Evolutionary conservation across 352 stramenopile species (phyloP), one percentile per base, ranked within the genome.

Genomic region (Paralagenidium karlingii): DNA sequence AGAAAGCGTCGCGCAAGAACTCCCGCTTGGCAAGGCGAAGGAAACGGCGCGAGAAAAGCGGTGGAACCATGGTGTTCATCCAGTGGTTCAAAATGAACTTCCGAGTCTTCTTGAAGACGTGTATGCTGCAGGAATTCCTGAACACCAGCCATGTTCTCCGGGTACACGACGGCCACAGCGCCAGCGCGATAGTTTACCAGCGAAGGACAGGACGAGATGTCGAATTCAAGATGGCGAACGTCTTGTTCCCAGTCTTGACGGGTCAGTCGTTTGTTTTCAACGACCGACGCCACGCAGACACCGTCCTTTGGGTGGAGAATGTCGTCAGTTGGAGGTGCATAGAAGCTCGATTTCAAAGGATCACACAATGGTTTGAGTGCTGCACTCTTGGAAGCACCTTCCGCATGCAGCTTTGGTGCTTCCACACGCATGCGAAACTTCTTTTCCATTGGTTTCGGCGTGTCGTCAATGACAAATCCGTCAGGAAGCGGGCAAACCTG

Each of bases 181-280:
- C 76, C 77, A 21, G 78, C 63, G 16, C 48, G 43, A 36, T 81
- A 92, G n/a, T 55, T 36, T 13, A 61, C 29, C 13, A 9, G 15
- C 33, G 19, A 13, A 21, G 13, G 16, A 12, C 25, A 18, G 7
- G 41, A 33, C 2, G 40, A 51, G 11, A 91, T 54, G 20, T 80
- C 67, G 21, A 88, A 69, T 40, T 82, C 73, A 15, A 92, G 47
- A 45, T 89, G 75, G 15, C 73, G 69, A 20, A 89, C 78, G 49
- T 92, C 75, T 44, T 92, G 78, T 11, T 58, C 73, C 78, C 78
- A 89, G 34, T 85, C 68, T 3, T 56, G 38, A 0, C 70, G 58
- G 2, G 78, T 89, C 27, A 89, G 47, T 2, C 75, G 63, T 8
- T 53, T 59, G 53, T 88, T 92, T 25, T 62, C 55, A 11, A 68